A percentile compares a stretch with the other conserved stretches of the same genome.
phyloP scores from a whole-genome alignment of 2,329 filamentous ascomycete genomes.

The Periglandula ipomoeae region DNA sequence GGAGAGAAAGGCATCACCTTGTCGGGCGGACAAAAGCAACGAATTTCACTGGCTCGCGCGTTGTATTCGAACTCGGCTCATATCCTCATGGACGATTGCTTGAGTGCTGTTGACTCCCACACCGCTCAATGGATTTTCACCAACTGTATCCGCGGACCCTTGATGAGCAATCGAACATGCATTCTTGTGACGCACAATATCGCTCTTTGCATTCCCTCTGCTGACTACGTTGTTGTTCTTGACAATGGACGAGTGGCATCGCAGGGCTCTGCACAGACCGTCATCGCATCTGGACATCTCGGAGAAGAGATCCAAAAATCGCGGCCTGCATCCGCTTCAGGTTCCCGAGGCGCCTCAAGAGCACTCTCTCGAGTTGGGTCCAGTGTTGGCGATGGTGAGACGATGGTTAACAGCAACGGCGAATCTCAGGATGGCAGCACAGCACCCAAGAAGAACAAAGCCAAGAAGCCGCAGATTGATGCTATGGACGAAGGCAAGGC shows the following conservation, averaged over 20 bases:
- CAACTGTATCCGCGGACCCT: conserved; percentile 77
- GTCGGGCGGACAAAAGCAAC: conserved; percentile 94
- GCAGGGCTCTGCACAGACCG: conserved; percentile 68
- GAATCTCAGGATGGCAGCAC: conserved; percentile 36
- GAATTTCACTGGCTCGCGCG: conserved; percentile 91
- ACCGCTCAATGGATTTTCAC: conserved; percentile 98
- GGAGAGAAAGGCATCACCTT: conserved; percentile 96
- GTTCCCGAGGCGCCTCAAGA: conserved; percentile 68
- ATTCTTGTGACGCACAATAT: conserved; percentile 95
- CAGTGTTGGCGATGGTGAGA: conserved; percentile 58
- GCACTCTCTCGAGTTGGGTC: conserved; percentile 72
- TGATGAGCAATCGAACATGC: conserved; percentile 86
- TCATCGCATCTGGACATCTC: conserved; percentile 80
- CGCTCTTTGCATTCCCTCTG: conserved; percentile 71
- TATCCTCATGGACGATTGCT: conserved; percentile 84
- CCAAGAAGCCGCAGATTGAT: conserved; percentile 39
- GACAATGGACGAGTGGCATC: conserved; percentile 74
- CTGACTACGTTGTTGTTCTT: conserved; percentile 73
- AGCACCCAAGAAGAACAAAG: conserved; percentile 37
- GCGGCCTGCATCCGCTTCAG: conserved; percentile 55
- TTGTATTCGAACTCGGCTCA: conserved; percentile 94
- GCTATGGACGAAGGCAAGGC: conserved; percentile 69
- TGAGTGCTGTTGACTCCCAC: conserved; percentile 94
- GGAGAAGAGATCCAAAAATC: conserved; percentile 77
- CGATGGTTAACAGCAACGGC: conserved; percentile 41